A percentile compares a stretch with the other conserved stretches of the same genome.
Conservation (phyloP, 2,329 filamentous ascomycete genomes). For the Diaporthe citrichinensis region DNA sequence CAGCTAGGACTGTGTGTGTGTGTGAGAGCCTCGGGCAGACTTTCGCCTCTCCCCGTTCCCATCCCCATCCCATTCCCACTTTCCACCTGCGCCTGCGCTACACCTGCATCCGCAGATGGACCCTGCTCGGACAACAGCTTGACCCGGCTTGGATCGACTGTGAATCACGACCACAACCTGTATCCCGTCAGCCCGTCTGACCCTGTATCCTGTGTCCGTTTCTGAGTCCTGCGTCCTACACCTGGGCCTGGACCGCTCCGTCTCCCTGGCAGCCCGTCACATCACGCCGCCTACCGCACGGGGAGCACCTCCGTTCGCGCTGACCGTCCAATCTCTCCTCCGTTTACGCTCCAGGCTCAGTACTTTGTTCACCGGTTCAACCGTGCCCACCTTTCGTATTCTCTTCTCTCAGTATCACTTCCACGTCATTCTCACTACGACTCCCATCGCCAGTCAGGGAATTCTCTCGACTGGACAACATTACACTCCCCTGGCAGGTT, state of each 20-base stretch:
- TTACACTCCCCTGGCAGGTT: background rate
- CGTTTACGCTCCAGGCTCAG: slow-evolving; percentile 3
- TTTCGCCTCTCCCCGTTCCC: slow-evolving; percentile 19
- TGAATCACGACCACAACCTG: background rate
- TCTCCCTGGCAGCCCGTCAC: slow-evolving; percentile 2
- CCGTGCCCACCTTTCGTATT: slow-evolving; percentile 32
- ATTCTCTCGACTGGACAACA: background rate
- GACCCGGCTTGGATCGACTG: slow-evolving; percentile 18
- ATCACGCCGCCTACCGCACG: slow-evolving; percentile 5
- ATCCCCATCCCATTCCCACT: slow-evolving; percentile 9
- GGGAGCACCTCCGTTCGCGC: slow-evolving; percentile 23
- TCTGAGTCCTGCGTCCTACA: background rate
- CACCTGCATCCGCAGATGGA: slow-evolving; percentile 9
- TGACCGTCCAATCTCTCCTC: slow-evolving; percentile 20
- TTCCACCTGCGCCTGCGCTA: background rate
- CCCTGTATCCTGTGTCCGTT: slow-evolving; percentile 8
- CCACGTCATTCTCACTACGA: slow-evolving; percentile 27
- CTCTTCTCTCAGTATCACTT: slow-evolving; percentile 24
- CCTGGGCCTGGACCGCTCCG: slow-evolving; percentile 12
- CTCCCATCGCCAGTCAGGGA: slow-evolving; percentile 8
- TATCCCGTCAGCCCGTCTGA: background rate
- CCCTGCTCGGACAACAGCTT: slow-evolving; percentile 25
- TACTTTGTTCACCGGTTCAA: slow-evolving; percentile 26
- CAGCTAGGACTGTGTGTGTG: slow-evolving; percentile 6
- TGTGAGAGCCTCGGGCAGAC: slow-evolving; percentile 11